Evolutionary conservation across 805 yeast genomes (phyloP), one percentile per base, ranked within the genome.

Genomic region (Candida suzukii): DNA sequence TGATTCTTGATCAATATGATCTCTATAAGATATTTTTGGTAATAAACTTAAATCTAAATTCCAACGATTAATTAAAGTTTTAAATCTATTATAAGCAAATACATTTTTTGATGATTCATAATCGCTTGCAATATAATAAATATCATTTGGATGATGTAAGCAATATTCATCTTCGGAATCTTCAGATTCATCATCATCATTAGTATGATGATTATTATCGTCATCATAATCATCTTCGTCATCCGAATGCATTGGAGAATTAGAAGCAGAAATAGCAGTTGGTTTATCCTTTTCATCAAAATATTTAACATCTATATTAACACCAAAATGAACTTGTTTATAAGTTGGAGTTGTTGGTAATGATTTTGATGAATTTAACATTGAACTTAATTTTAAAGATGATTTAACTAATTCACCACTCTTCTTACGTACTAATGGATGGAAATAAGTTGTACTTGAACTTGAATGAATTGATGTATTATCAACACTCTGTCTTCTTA

Each of bases 321-420:
- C 88, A 40, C 88, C 95, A 57, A 88, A 88, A 67, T 87, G 96
- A 8, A 88, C 96, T 57, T 76, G 83, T 54, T 80, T 81, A 55
- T 73, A 73, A 3, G 78, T 74, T 17, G 84, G 88, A 17, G 74
- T 68, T 1, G 71, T 52, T 1, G 81, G 81, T 43, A 74, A 56
- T 2, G 79, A 73, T 14, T 49, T 49, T 3, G 65, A 57, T 18
- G 47, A 41, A 2, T 52, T 49, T 16, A 24, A 36, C 11, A 58
- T 42, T 16, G 48, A 26, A 35, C 57, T 55, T 30, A 70, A 69
- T 53, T 81, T 83, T 42, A 87, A 67, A 13, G 86, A 80, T 2
- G 90, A 77, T 55, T 85, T 85, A 35, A 87, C 83, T 35, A 84
- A 65, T 56, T 88, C 96, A n/a, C 95, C 96, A 1, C 88, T 77